A percentile compares a stretch with the other conserved stretches of the same genome.
phyloP scores from a whole-genome alignment of 345 rosid genomes.

The Eucalyptus victrix region DNA sequence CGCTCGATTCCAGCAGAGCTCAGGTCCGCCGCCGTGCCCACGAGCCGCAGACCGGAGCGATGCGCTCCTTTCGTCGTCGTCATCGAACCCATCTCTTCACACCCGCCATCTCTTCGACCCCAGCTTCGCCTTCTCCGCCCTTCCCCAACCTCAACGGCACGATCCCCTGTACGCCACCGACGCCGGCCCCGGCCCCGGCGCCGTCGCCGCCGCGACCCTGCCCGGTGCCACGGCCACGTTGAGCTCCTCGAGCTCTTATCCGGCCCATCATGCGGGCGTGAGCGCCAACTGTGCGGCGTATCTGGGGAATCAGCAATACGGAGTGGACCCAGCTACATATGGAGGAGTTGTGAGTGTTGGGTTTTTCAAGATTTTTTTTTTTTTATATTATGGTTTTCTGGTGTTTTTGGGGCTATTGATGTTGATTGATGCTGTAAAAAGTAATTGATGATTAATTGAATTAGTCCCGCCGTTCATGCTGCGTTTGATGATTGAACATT shows the following conservation, averaged over 20 bases:
- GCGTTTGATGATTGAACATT: background rate
- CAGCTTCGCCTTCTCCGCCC: background rate
- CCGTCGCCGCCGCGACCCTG: background rate
- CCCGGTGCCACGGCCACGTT: background rate
- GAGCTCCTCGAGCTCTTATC: background rate
- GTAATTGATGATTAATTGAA: background rate
- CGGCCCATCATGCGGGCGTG: background rate
- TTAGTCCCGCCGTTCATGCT: background rate
- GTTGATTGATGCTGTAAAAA: background rate
- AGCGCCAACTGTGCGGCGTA: background rate
- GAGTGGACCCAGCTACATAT: constrained; percentile 3
- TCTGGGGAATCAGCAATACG: background rate
- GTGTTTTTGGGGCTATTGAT: background rate
- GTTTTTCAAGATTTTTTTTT: background rate
- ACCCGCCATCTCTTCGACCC: background rate
- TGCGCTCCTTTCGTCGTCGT: background rate
- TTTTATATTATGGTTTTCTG: background rate
- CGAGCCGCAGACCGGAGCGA: background rate
- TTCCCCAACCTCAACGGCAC: background rate
- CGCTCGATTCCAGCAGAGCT: background rate
- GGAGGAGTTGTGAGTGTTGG: constrained; percentile 11
- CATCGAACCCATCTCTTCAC: background rate
- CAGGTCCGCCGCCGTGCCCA: background rate
- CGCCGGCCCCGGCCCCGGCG: background rate
- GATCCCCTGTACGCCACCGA: background rate